These are phyloP conservation scores for Nymphaea colorata DNA, from an alignment of 164 flowering plant species.

Conservation along the genomic window DNA sequence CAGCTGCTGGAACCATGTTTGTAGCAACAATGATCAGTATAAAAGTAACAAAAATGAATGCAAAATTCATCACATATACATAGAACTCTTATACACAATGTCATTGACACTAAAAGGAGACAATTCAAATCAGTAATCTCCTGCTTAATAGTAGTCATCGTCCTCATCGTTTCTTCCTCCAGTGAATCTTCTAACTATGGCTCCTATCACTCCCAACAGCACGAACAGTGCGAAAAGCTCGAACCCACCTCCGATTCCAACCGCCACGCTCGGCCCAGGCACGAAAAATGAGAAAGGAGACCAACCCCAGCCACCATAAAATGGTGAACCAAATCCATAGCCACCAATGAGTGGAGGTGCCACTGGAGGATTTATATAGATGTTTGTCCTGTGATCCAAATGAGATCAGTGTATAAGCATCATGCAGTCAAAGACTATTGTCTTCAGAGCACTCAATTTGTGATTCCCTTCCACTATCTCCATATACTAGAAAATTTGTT, in stretches of 20 bases:
- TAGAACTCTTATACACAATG: too few species aligned
- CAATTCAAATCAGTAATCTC: background rate
- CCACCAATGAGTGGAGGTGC: conserved; percentile 93
- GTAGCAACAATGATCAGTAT: too few species aligned
- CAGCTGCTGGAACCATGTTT: too few species aligned
- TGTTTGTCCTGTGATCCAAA: conserved; percentile 61
- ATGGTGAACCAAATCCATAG: conserved; percentile 71
- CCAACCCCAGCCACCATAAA: conserved; percentile 94
- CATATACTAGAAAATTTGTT: too few species aligned
- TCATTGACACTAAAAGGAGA: too few species aligned
- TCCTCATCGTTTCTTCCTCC: conserved; percentile 53
- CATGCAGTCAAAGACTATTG: too few species aligned
- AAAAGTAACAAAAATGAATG: too few species aligned
- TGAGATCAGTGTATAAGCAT: background rate
- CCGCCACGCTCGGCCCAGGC: conserved; percentile 76
- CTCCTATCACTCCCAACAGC: conserved; percentile 61
- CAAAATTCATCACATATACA: too few species aligned
- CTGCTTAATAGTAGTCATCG: conserved; percentile 23
- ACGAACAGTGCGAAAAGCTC: conserved; percentile 44
- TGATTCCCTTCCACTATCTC: too few species aligned
- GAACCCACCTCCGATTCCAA: conserved; percentile 89
- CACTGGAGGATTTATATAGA: conserved; percentile 72
- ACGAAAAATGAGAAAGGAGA: conserved; percentile 90
- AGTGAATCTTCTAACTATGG: conserved; percentile 50
- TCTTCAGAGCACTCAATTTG: too few species aligned